A percentile compares a stretch with the other conserved stretches of the same genome.
Conservation (phyloP, 495 filamentous ascomycete species). For the Talaromyces nanjingensis region DNA sequence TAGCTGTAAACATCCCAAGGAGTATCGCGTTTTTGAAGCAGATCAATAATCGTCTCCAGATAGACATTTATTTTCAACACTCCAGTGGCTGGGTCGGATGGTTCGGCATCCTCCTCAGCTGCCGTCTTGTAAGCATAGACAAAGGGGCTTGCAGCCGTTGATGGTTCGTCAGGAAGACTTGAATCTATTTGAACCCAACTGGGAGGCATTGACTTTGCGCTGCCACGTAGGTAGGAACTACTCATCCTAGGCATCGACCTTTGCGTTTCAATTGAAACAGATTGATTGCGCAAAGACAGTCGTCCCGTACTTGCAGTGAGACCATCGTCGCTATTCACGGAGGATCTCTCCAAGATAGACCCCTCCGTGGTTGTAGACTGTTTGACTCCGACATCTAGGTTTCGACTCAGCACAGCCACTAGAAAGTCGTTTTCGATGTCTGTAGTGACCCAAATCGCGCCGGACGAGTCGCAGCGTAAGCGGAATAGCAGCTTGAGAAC, state of each 20-base stretch:
- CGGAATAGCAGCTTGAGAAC: constrained; percentile 81
- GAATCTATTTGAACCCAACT: constrained; percentile 49
- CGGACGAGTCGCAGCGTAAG: constrained; percentile 69
- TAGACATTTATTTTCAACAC: constrained; percentile 63
- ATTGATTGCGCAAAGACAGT: constrained; percentile 13
- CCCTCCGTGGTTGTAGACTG: constrained; percentile 16
- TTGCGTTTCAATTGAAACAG: neutral
- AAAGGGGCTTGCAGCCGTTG: constrained; percentile 35
- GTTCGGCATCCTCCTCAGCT: constrained; percentile 17
- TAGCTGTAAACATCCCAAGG: constrained; percentile 97
- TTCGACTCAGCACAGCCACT: constrained; percentile 65
- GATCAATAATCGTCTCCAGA: constrained; percentile 64
- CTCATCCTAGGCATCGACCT: constrained; percentile 5
- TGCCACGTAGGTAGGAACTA: constrained; percentile 25
- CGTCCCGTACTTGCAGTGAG: constrained; percentile 3
- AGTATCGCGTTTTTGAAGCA: constrained; percentile 62
- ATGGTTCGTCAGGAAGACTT: constrained; percentile 47
- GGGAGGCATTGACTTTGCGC: constrained; percentile 38
- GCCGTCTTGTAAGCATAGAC: constrained; percentile 29
- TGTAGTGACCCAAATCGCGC: constrained; percentile 60
- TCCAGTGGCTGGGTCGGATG: constrained; percentile 11
- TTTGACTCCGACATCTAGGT: constrained; percentile 32
- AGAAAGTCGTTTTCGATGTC: constrained; percentile 62
- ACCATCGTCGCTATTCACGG: constrained; percentile 12
- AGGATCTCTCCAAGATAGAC: constrained; percentile 11